Evolutionary conservation across 208 protist species (phyloP).

Genomic region (Entamoeba invadens): DNA sequence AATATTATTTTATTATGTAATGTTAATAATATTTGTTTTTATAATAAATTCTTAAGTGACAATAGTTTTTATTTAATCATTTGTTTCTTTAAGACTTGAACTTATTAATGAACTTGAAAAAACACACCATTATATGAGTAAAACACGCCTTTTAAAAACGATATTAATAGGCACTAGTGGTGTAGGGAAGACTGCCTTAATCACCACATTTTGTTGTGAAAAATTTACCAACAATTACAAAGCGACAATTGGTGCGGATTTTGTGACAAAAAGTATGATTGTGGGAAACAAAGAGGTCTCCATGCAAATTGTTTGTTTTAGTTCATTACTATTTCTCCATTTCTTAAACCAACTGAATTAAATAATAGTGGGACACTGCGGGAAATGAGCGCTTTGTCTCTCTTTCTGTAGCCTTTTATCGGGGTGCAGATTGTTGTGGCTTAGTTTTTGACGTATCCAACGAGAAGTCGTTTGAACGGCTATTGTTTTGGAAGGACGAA

Average conservation of each 20-base stretch:
- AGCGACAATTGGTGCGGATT: slow-evolving; percentile 43
- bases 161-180: no score
- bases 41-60: no score
- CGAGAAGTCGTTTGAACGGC: slow-evolving; percentile 29
- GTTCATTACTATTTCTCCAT: slow-evolving; percentile 25
- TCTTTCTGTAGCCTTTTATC: slow-evolving; percentile 91
- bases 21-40: no score
- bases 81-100: no score
- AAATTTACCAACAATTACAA: slow-evolving; percentile 5
- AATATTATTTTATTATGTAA: no score
- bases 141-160: no score
- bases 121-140: no score
- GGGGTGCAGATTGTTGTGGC: slow-evolving; percentile 87
- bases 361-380: slow-evolving; percentile 60
- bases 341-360: slow-evolving; percentile 36
- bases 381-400: slow-evolving; percentile 96
- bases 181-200: neutral
- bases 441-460: slow-evolving; percentile 50
- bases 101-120: no score
- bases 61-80: no score
- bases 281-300: neutral
- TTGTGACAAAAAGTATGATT: slow-evolving; percentile 13
- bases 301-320: neutral
- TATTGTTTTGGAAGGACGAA: slow-evolving; percentile 38
- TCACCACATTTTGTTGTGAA: neutral